Conservation (phyloP, 495 filamentous ascomycete species). For the Podospora anserina region DNA sequence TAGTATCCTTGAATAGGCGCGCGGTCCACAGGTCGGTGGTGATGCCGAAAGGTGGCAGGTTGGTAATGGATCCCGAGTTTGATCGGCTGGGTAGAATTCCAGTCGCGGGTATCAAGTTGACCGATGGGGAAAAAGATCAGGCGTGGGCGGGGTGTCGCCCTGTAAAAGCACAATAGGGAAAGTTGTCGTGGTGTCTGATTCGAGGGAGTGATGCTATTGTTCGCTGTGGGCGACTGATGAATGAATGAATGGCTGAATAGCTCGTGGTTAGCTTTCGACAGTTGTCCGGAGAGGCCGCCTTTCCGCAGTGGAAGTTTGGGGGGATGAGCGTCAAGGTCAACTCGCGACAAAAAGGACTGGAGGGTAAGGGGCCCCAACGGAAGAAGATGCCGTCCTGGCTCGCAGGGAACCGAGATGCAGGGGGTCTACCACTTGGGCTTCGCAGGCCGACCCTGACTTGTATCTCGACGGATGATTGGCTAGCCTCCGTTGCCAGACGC, state of each 20-base stretch:
- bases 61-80: slow-evolving; percentile 27
- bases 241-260: slow-evolving; percentile 3
- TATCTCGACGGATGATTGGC: background rate
- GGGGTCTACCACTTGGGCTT: slow-evolving; percentile 1
- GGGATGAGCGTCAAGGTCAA: background rate
- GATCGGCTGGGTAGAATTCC: slow-evolving; percentile 32
- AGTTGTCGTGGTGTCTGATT: background rate
- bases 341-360: slow-evolving; percentile 5
- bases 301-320: background rate
- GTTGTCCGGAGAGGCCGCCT: slow-evolving; percentile 7
- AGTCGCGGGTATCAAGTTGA: slow-evolving; percentile 24
- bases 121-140: slow-evolving; percentile 26
- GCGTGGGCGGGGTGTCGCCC: slow-evolving; percentile 6
- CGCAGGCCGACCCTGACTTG: background rate
- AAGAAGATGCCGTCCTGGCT: background rate
- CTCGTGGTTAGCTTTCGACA: background rate
- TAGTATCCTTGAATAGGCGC: background rate
- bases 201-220: slow-evolving; percentile 1
- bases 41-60: slow-evolving; percentile 8
- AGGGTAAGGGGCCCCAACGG: slow-evolving; percentile 7
- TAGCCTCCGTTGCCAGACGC: background rate
- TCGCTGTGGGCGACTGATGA: background rate
- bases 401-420: slow-evolving; percentile 7
- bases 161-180: background rate
- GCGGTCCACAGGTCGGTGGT: slow-evolving; percentile 4